Conservation (phyloP, 345 rosid species). For the Lepidium aucheri region DNA sequence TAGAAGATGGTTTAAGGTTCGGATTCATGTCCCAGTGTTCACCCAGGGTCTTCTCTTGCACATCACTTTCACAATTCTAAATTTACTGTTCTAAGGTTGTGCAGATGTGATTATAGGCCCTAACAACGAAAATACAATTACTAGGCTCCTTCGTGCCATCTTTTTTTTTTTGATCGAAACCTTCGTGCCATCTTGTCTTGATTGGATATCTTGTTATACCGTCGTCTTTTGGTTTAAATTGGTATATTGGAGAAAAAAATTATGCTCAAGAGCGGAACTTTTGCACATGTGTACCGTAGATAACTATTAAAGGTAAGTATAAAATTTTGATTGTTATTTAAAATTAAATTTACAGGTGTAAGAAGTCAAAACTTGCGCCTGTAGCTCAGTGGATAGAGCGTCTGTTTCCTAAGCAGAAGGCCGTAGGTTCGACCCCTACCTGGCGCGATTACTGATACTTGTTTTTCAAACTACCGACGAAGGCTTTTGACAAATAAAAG, state of each 20-base stretch:
- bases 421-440: slow-evolving; percentile 93
- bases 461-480: too few relatives aligned
- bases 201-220: too few relatives aligned
- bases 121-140: neutral
- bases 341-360: too few relatives aligned
- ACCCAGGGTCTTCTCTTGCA: neutral
- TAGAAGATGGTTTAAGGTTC: neutral
- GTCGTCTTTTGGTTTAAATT: too few relatives aligned
- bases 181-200: too few relatives aligned
- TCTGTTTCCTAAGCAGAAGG: slow-evolving; percentile 99
- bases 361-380: slow-evolving; percentile 35
- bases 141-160: too few relatives aligned
- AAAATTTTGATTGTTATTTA: too few relatives aligned
- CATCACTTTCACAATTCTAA: neutral
- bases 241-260: too few relatives aligned
- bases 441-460: slow-evolving; percentile 63
- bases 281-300: too few relatives aligned
- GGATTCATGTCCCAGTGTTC: neutral
- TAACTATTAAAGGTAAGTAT: too few relatives aligned
- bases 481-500: neutral
- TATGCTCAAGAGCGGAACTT: too few relatives aligned
- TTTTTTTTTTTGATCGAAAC: too few relatives aligned
- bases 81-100: neutral
- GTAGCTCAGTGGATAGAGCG: slow-evolving; percentile 99
- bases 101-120: neutral